phyloP scores from a whole-genome alignment of 2,329 filamentous ascomycete genomes.

The Cyclaneusma minus region DNA sequence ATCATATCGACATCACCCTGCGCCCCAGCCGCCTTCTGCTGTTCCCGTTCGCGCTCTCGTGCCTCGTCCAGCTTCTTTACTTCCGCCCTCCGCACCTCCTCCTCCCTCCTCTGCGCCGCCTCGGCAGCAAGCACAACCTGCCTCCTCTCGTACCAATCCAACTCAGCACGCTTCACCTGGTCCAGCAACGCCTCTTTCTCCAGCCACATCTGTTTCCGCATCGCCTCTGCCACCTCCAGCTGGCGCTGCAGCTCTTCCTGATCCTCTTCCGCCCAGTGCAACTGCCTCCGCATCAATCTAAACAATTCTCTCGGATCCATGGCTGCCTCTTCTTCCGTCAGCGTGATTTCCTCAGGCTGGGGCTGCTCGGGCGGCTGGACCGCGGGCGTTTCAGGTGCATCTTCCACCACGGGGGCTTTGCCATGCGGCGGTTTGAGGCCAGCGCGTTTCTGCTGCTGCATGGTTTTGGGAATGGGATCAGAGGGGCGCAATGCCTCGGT shows the following conservation, averaged over 20 bases:
- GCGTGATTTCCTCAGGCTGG: conserved; percentile 32
- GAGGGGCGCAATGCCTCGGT: conserved; percentile 80
- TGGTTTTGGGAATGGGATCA: conserved; percentile 57
- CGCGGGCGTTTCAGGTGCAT: conserved; percentile 38
- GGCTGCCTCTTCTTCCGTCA: conserved; percentile 48
- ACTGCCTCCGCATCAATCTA: conserved; percentile 42
- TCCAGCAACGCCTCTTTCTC: conserved; percentile 69
- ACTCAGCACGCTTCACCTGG: conserved; percentile 52
- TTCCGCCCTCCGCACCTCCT: too few species aligned
- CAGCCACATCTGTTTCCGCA: conserved; percentile 58
- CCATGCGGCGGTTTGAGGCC: conserved; percentile 45
- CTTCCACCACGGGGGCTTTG: conserved; percentile 21
- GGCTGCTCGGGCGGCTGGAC: conserved; percentile 10
- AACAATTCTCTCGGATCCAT: conserved; percentile 50
- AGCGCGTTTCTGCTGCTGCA: conserved; percentile 34
- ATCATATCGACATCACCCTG: too few species aligned
- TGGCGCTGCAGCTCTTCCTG: conserved; percentile 46
- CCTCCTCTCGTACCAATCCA: conserved; percentile 46
- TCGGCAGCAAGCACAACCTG: conserved; percentile 34
- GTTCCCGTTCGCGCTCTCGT: too few species aligned
- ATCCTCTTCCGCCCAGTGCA: conserved; percentile 59
- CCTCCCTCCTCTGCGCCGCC: too few species aligned
- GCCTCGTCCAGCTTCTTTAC: too few species aligned
- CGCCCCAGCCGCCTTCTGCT: too few species aligned
- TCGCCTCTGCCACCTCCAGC: conserved; percentile 48